A percentile compares a stretch with the other conserved stretches of the same genome.
Conservation (phyloP, 768 basidiomycete species). For the Tubosaeta brunneosetosa region DNA sequence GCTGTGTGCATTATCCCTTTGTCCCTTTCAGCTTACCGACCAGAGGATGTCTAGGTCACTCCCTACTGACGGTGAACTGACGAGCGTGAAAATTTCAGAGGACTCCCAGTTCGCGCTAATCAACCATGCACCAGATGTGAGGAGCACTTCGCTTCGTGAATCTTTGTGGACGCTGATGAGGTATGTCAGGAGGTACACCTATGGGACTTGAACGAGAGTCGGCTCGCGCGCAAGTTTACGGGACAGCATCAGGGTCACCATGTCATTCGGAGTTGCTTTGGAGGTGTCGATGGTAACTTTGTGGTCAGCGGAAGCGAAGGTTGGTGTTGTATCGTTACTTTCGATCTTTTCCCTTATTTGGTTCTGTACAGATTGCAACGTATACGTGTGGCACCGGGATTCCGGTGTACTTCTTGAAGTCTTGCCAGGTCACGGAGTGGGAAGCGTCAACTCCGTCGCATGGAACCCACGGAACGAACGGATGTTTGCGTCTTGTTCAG, state of each 20-base stretch:
- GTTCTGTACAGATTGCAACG: constrained; percentile 68
- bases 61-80: constrained; percentile 72
- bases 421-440: constrained; percentile 81
- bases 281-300: constrained; percentile 83
- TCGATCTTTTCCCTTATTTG: constrained; percentile 7
- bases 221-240: constrained; percentile 72
- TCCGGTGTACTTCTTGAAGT: constrained; percentile 79
- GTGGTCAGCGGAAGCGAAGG: constrained; percentile 96
- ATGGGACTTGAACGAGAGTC: constrained; percentile 71
- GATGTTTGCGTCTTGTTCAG: constrained; percentile 96
- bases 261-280: constrained; percentile 91
- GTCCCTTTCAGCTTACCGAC: constrained; percentile 7
- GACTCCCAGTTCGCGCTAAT: constrained; percentile 86
- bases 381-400: constrained; percentile 95
- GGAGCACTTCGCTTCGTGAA: constrained; percentile 21
- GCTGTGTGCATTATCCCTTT: constrained; percentile 47
- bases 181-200: constrained; percentile 75
- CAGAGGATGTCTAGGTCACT: constrained; percentile 45
- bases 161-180: constrained; percentile 5
- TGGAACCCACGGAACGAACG: constrained; percentile 90
- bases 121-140: constrained; percentile 83
- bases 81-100: constrained; percentile 80
- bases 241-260: constrained; percentile 83
- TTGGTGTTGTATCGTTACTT: constrained; percentile 30
- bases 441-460: constrained; percentile 91